These are phyloP conservation scores for Venturia oleaginea DNA, from an alignment of 2,329 filamentous ascomycete species.

Conservation along the genomic window DNA sequence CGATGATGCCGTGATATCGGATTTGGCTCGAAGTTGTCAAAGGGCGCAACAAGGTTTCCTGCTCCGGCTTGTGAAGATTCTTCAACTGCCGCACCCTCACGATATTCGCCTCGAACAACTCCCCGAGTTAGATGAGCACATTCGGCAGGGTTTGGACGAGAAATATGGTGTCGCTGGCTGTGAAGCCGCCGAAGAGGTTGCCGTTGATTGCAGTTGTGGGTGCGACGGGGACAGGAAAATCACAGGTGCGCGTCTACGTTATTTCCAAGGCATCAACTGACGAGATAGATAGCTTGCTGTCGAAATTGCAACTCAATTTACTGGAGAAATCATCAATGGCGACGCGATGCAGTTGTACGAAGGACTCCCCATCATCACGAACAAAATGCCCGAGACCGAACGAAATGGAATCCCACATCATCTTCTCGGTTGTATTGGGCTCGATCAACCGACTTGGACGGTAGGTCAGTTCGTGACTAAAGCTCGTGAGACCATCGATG, in stretches of 20 bases:
- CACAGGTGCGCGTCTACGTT: constrained; percentile 53
- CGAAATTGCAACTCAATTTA: constrained; percentile 70
- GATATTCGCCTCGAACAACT: background rate
- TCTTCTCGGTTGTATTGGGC: constrained; percentile 66
- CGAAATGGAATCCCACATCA: constrained; percentile 78
- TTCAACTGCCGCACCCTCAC: background rate
- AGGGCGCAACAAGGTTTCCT: background rate
- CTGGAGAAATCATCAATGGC: constrained; percentile 92
- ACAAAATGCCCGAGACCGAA: constrained; percentile 73
- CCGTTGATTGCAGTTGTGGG: constrained; percentile 70
- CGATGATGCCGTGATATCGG: background rate
- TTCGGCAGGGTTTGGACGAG: background rate
- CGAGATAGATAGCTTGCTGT: constrained; percentile 61
- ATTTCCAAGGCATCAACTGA: background rate
- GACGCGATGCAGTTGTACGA: constrained; percentile 98
- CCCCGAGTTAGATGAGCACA: background rate
- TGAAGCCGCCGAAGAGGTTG: background rate
- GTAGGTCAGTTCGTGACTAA: constrained; percentile 68
- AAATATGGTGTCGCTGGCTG: background rate
- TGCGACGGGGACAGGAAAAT: constrained; percentile 89
- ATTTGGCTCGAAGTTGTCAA: background rate
- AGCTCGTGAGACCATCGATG: constrained; percentile 59
- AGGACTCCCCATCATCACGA: constrained; percentile 88
- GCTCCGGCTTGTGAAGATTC: background rate
- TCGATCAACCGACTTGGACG: constrained; percentile 73